Conservation (phyloP, 768 basidiomycete species). For the Xerocomellus chrysenteron region DNA sequence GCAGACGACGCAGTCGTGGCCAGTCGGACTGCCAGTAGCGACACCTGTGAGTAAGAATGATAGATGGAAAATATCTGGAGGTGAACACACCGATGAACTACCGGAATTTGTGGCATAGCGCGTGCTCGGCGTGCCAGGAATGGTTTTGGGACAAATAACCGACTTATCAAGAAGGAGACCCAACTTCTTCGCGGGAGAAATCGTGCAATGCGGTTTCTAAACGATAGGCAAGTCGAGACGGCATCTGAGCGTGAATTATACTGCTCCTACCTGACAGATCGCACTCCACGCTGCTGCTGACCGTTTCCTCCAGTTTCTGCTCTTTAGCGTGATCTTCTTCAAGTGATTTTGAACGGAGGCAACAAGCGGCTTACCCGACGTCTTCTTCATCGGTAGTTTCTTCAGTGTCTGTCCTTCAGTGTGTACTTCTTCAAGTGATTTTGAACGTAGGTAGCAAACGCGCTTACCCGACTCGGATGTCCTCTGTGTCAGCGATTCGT, state of each 20-base stretch:
- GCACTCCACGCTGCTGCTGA: background rate
- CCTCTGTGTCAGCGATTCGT: slow-evolving; percentile 13
- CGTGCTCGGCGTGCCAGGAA: background rate
- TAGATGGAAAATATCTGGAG: background rate
- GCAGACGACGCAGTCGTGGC: slow-evolving; percentile 37
- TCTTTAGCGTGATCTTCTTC: background rate
- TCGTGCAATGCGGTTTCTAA: background rate
- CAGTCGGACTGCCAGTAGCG: slow-evolving; percentile 12
- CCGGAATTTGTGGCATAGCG: background rate
- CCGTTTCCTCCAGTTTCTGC: background rate
- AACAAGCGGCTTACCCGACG: background rate
- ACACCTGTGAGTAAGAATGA: background rate
- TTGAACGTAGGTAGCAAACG: background rate
- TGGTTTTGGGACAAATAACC: background rate
- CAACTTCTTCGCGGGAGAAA: slow-evolving; percentile 15
- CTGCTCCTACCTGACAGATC: background rate
- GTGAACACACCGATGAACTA: slow-evolving; percentile 16
- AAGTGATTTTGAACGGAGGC: background rate
- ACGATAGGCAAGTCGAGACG: background rate
- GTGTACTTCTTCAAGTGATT: background rate
- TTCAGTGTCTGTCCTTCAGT: background rate
- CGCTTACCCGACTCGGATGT: background rate
- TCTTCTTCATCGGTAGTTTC: background rate
- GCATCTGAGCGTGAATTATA: background rate
- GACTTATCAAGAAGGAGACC: slow-evolving; percentile 15